Conservation (phyloP, 495 filamentous ascomycete species). For the Talaromyces ruber region DNA sequence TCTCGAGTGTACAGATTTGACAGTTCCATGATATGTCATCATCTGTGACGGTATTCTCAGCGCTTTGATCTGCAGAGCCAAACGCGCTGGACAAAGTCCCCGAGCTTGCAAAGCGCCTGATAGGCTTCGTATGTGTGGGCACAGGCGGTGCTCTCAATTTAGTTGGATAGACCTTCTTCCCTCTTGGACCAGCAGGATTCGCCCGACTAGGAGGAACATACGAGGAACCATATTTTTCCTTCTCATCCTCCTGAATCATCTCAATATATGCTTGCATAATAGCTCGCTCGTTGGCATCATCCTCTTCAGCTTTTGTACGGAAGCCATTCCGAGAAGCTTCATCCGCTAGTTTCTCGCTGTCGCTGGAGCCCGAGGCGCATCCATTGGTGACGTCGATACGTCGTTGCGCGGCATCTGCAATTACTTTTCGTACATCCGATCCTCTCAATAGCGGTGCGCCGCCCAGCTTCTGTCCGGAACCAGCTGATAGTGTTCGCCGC, state of each 20-base stretch:
- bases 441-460: constrained; percentile 54
- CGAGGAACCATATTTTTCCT: constrained; percentile 55
- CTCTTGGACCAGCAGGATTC: constrained; percentile 49
- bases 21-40: constrained; percentile 60
- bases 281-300: constrained; percentile 84
- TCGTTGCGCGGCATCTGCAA: constrained; percentile 63
- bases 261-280: constrained; percentile 84
- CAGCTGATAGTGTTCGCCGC: constrained; percentile 45
- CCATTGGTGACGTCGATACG: constrained; percentile 59
- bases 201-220: constrained; percentile 57
- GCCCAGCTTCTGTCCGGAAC: constrained; percentile 68
- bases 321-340: constrained; percentile 67
- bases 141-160: constrained; percentile 7
- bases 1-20: constrained; percentile 72
- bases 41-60: constrained; percentile 17
- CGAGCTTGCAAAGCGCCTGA: not conserved
- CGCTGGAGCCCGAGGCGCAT: constrained; percentile 63
- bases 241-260: constrained; percentile 76
- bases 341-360: constrained; percentile 51
- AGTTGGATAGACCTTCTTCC: constrained; percentile 13
- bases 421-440: constrained; percentile 64
- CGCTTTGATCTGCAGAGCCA: constrained; percentile 8
- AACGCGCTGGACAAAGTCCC: not conserved
- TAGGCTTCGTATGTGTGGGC: constrained; percentile 8
- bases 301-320: constrained; percentile 76